phyloP scores from a whole-genome alignment of 371 early-diverging fungal genomes.

The Mucor piriformis region DNA sequence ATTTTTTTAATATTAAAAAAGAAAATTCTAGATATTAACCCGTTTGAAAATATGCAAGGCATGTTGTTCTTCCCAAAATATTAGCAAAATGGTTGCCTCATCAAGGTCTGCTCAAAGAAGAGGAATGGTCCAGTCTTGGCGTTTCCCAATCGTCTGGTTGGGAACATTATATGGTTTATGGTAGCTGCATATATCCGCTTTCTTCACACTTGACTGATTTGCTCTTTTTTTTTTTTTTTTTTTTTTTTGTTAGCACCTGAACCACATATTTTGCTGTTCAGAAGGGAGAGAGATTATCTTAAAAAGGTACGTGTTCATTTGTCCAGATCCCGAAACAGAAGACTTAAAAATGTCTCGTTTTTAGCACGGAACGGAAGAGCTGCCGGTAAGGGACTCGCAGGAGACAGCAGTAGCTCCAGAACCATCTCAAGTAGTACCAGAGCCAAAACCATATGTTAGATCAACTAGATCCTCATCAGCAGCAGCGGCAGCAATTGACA shows the following conservation, averaged over 20 bases:
- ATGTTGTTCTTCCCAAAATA: conserved; percentile 74
- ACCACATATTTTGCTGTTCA: conserved; percentile 85
- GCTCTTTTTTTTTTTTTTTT: no score
- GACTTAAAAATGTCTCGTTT: neutral
- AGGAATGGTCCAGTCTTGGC: conserved; percentile 81
- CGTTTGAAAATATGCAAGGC: conserved; percentile 40
- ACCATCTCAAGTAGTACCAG: neutral
- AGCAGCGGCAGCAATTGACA: neutral
- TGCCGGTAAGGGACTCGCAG: neutral
- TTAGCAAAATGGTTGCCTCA: conserved; percentile 64
- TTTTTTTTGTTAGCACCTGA: conserved; percentile 65
- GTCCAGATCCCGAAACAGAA: neutral
- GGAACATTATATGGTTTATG: conserved; percentile 85
- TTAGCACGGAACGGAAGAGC: neutral
- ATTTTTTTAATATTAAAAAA: neutral
- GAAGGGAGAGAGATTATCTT: conserved; percentile 70
- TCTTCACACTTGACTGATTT: no score
- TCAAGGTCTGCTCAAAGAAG: conserved; percentile 59
- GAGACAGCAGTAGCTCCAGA: neutral
- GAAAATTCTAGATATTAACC: conserved; percentile 1
- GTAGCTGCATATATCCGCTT: conserved; percentile 32
- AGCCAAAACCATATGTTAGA: neutral
- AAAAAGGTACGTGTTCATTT: neutral
- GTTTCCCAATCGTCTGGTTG: conserved; percentile 84
- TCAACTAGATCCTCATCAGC: neutral